Evolutionary conservation across 2,329 filamentous ascomycete species (phyloP).

Genomic region (Gnomoniopsis sp.): DNA sequence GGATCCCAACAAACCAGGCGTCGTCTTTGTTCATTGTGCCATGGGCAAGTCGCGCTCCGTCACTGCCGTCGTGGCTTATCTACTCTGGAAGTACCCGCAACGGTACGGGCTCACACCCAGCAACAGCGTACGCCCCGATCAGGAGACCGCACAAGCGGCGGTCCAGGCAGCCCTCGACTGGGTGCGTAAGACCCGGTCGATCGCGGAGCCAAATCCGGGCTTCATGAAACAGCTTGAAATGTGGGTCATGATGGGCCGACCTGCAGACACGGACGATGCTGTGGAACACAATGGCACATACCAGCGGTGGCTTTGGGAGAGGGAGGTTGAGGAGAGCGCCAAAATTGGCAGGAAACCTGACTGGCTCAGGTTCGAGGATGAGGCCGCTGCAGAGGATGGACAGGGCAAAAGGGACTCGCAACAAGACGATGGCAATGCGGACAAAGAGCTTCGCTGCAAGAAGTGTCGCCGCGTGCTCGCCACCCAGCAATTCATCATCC

Average conservation of each 20-base stretch:
- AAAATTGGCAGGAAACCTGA: slow-evolving; percentile 77
- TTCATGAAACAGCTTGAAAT: slow-evolving; percentile 88
- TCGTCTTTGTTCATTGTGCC: slow-evolving; percentile 68
- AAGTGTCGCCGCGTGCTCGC: slow-evolving; percentile 74
- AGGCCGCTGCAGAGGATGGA: slow-evolving; percentile 45
- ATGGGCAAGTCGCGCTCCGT: slow-evolving; percentile 96
- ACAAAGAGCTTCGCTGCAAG: slow-evolving; percentile 72
- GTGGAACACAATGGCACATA: slow-evolving; percentile 70
- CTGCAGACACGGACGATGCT: slow-evolving; percentile 49
- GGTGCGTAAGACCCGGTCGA: slow-evolving; percentile 66
- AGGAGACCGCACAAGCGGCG: slow-evolving; percentile 42
- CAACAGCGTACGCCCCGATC: slow-evolving; percentile 38
- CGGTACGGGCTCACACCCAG: slow-evolving; percentile 44
- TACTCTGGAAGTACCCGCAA: slow-evolving; percentile 65
- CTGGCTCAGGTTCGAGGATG: slow-evolving; percentile 79
- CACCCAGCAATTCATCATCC: slow-evolving; percentile 59
- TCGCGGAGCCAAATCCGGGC: slow-evolving; percentile 85
- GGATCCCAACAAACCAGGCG: slow-evolving; percentile 28
- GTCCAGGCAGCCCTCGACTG: slow-evolving; percentile 62
- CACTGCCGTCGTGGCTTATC: slow-evolving; percentile 77
- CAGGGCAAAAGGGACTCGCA: slow-evolving; percentile 16
- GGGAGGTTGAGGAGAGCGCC: slow-evolving; percentile 54
- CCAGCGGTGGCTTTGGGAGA: slow-evolving; percentile 64
- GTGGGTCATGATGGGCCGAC: slow-evolving; percentile 84
- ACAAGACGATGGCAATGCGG: background rate